Evolutionary conservation across 2,329 filamentous ascomycete genomes (phyloP).

Genomic region (Scortechinia acanthostroma): DNA sequence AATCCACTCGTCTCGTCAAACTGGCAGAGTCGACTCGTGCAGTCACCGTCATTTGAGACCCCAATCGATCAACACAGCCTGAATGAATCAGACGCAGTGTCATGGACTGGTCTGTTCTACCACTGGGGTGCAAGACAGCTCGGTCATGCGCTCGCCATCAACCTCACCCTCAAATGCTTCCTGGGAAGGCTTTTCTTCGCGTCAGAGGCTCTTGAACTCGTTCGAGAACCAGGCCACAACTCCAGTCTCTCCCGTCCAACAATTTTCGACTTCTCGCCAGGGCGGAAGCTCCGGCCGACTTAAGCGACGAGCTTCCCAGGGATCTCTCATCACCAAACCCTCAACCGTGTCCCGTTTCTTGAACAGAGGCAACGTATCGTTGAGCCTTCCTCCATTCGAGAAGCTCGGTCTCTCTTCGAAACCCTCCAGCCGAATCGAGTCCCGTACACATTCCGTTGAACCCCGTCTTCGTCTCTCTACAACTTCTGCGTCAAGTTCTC

Average conservation of each 20-base stretch:
- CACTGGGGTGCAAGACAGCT: background rate
- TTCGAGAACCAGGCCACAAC: no score
- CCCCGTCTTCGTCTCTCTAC: background rate
- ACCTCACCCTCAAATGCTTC: background rate
- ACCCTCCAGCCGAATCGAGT: background rate
- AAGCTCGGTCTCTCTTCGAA: conserved; percentile 18
- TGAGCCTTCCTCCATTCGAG: conserved; percentile 45
- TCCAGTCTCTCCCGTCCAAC: no score
- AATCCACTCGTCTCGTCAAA: no score
- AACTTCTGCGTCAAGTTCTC: background rate
- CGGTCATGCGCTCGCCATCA: background rate
- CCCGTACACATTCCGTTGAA: background rate
- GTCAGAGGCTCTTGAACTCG: no score
- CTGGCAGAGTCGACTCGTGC: no score
- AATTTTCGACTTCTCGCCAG: no score
- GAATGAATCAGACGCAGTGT: background rate
- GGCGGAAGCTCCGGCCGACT: no score
- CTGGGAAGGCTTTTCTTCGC: no score
- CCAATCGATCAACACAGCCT: no score
- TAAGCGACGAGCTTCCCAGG: conserved; percentile 23
- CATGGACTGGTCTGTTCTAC: background rate
- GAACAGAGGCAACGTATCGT: conserved; percentile 19
- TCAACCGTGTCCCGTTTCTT: conserved; percentile 22
- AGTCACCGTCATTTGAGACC: no score
- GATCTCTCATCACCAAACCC: conserved; percentile 19